Conservation (phyloP, 805 yeast species). For the Candida silvatica region DNA sequence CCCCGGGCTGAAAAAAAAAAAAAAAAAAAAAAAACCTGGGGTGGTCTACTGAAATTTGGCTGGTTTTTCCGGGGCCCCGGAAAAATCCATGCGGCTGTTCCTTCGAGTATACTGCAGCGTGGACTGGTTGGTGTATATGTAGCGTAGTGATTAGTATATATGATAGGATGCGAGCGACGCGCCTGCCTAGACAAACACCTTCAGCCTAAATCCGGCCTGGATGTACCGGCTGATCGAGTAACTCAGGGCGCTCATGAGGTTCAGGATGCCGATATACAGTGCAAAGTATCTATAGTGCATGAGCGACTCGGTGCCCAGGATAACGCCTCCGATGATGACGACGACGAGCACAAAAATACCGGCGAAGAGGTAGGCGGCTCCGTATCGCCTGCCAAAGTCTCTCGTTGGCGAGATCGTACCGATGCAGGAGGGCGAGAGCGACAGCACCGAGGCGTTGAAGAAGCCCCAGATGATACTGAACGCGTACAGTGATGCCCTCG, state of each 20-base stretch:
- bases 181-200: too few relatives aligned
- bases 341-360: slow-evolving; percentile 24
- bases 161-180: too few relatives aligned
- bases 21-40: too few relatives aligned
- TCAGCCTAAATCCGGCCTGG: too few relatives aligned
- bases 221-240: not conserved
- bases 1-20: too few relatives aligned
- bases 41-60: too few relatives aligned
- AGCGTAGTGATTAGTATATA: too few relatives aligned
- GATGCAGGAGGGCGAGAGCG: slow-evolving; percentile 54
- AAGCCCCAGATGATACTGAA: slow-evolving; percentile 49
- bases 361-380: slow-evolving; percentile 41
- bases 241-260: not conserved
- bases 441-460: slow-evolving; percentile 46
- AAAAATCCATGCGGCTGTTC: too few relatives aligned
- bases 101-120: too few relatives aligned
- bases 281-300: slow-evolving; percentile 33
- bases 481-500: slow-evolving; percentile 30
- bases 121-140: too few relatives aligned
- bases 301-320: slow-evolving; percentile 24
- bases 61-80: too few relatives aligned
- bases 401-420: slow-evolving; percentile 47
- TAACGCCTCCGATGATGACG: slow-evolving; percentile 36
- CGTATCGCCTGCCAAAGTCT: slow-evolving; percentile 60
- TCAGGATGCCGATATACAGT: slow-evolving; percentile 32